Evolutionary conservation across 2,329 filamentous ascomycete genomes (phyloP).

Genomic region (Drechslerella coelobrocha): DNA sequence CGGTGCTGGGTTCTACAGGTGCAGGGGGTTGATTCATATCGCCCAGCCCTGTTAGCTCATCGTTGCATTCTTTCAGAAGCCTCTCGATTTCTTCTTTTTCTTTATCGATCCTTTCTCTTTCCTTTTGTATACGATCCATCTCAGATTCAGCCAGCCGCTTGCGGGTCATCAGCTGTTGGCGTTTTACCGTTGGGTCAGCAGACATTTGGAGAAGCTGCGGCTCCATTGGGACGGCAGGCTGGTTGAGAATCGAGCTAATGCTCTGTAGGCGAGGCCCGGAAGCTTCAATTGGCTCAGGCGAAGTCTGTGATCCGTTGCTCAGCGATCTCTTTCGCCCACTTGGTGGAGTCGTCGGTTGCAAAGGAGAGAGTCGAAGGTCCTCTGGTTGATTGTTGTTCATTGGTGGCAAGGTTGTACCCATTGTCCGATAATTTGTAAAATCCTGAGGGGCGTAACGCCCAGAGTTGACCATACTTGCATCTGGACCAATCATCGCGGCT

Average conservation of each 20-base stretch:
- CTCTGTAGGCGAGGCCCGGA: slow-evolving; percentile 32
- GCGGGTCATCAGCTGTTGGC: slow-evolving; percentile 39
- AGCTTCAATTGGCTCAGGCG: slow-evolving; percentile 25
- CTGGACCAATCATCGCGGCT: slow-evolving; percentile 44
- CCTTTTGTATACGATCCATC: slow-evolving; percentile 32
- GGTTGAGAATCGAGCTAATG: slow-evolving; percentile 43
- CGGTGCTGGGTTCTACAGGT: slow-evolving; percentile 28
- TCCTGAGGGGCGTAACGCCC: slow-evolving; percentile 44
- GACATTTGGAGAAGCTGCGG: slow-evolving; percentile 41
- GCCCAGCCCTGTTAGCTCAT: slow-evolving; percentile 25
- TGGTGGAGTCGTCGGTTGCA: slow-evolving; percentile 30
- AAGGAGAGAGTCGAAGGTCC: slow-evolving; percentile 35
- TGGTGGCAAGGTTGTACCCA: slow-evolving; percentile 36
- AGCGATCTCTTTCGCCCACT: slow-evolving; percentile 34
- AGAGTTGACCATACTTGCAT: slow-evolving; percentile 20
- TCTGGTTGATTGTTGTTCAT: slow-evolving; percentile 29
- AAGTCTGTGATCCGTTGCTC: slow-evolving; percentile 34
- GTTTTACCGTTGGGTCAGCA: slow-evolving; percentile 27
- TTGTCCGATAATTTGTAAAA: slow-evolving; percentile 38
- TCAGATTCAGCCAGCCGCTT: slow-evolving; percentile 44
- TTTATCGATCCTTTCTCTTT: slow-evolving; percentile 30
- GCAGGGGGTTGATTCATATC: slow-evolving; percentile 12
- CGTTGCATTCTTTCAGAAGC: slow-evolving; percentile 28
- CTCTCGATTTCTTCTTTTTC: slow-evolving; percentile 27
- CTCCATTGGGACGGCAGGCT: slow-evolving; percentile 32